Conservation (phyloP, 257 asterid species). For the Solanum bulbocastanum region DNA sequence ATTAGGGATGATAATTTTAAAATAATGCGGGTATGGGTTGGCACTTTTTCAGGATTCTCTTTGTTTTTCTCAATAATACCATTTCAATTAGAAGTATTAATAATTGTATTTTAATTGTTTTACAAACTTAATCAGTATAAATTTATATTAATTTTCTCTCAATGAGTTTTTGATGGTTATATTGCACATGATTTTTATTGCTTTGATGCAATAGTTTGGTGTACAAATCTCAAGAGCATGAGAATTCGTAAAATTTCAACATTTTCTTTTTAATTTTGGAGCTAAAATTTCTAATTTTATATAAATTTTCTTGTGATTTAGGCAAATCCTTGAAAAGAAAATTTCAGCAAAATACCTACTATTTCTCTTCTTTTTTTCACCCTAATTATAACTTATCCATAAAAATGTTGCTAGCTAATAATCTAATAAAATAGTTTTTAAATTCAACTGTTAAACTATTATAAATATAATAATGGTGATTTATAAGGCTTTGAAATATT, state of each 20-base stretch:
- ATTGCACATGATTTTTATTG: background rate
- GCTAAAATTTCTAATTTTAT: too few species aligned
- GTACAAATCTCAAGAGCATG: slow-evolving; percentile 12
- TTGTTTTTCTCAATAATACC: slow-evolving; percentile 32
- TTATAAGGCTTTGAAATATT: too few species aligned
- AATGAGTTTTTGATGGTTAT: background rate
- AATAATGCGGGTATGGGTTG: slow-evolving; percentile 5
- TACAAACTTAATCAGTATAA: background rate
- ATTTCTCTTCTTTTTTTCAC: too few species aligned
- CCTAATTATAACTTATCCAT: too few species aligned
- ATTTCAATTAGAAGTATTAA: slow-evolving; percentile 30
- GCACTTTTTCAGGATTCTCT: slow-evolving; percentile 19
- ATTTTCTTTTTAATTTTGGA: background rate
- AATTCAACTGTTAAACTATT: too few species aligned
- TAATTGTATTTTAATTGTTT: background rate
- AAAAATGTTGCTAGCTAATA: too few species aligned
- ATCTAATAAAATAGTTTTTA: too few species aligned
- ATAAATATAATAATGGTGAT: too few species aligned
- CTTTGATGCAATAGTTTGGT: slow-evolving; percentile 29
- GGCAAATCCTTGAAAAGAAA: too few species aligned
- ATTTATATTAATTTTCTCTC: background rate
- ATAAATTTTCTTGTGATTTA: too few species aligned
- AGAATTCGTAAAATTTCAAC: background rate
- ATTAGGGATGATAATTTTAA: too few species aligned
- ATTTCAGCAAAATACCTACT: too few species aligned